Conservation (phyloP, 176 grass and related monocot species). For the Aegilops bicornis region DNA sequence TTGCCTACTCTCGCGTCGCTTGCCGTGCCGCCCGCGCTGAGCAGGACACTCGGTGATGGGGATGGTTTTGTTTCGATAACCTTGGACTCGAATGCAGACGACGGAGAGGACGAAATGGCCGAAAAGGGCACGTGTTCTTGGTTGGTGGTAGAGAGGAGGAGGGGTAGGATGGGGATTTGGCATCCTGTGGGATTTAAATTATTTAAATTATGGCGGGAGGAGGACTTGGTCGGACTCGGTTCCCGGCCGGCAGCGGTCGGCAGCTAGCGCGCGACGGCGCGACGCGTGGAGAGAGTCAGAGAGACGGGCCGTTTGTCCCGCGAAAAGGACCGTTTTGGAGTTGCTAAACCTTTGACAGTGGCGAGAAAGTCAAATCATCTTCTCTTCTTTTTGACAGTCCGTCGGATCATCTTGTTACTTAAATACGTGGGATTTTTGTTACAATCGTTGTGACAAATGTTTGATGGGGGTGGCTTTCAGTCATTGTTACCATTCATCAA, state of each 20-base stretch:
- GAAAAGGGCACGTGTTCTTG: background rate
- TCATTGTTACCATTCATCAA: background rate
- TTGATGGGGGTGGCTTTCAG: background rate
- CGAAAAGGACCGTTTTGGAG: background rate
- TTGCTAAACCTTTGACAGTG: background rate
- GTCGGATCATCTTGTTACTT: no score
- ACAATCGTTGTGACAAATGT: background rate
- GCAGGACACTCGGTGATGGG: background rate
- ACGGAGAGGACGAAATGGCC: slow-evolving; percentile 4
- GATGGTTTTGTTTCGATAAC: background rate
- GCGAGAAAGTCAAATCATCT: background rate
- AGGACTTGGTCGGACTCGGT: slow-evolving; percentile 11
- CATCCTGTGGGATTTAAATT: slow-evolving; percentile 13
- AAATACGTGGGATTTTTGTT: background rate
- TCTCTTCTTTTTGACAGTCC: no score
- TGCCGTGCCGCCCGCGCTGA: background rate
- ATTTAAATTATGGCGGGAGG: slow-evolving; percentile 49
- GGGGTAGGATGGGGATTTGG: slow-evolving; percentile 14
- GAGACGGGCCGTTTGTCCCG: no score
- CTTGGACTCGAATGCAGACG: background rate
- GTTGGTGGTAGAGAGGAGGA: background rate
- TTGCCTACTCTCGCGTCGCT: background rate
- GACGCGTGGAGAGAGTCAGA: slow-evolving; percentile 33
- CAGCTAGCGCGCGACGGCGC: background rate
- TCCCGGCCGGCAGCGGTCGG: slow-evolving; percentile 39